Base-by-base conservation (phyloP, 768 basidiomycete genomes). In the Leccinum pellstonianum region DNA sequence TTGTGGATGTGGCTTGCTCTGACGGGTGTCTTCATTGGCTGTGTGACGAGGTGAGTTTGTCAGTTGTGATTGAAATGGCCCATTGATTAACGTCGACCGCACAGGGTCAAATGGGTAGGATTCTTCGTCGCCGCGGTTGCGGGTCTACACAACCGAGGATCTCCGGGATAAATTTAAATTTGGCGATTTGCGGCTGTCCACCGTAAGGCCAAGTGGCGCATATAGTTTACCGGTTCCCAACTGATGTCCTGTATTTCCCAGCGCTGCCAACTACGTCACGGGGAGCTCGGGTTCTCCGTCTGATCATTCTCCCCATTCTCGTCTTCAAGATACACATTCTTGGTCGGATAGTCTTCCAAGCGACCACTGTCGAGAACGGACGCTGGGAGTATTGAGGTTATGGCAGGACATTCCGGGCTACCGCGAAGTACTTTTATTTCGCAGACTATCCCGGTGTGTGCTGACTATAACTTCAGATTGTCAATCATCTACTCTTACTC, bases 1-100 rank as follows among this genome's bases (percentile, higher is more conserved):
- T 99, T 97, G 97, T 98, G 95, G 95, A 68, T 90, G 61, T 99
- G 95, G 95, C 80, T 99, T 10, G 75, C 84, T n/a, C 73, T 96
- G 65, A 98, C 95, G 1, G 97, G 97, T n/a, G 71, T 88, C 56
- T 95, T 93, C 1, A 96, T 99, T 64, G 97, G 97, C 56, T 90
- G 88, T 67, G 95, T 97, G n/a, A 90, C 90, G 37, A 93, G 92
- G 92, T 91, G 65, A 57, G 75, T 64, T 12, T 11, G 17, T 54
- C 63, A 23, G 31, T 47, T 15, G 8, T 21, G 7, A 47, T 33
- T 19, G 23, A 11, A 17, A n/a, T 11, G 53, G 15, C 41, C 25
- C 7, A 5, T 33, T 56, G 33, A 63, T 50, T 52, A 41, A 58
- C 27, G 3, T 33, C 38, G 8, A 19, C 49, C n/a, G 7, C 23